A percentile compares a stretch with the other conserved stretches of the same genome.
Evolutionary conservation across 108 stramenopile genomes (phyloP).

Genomic region (Skeletonema potamos): DNA sequence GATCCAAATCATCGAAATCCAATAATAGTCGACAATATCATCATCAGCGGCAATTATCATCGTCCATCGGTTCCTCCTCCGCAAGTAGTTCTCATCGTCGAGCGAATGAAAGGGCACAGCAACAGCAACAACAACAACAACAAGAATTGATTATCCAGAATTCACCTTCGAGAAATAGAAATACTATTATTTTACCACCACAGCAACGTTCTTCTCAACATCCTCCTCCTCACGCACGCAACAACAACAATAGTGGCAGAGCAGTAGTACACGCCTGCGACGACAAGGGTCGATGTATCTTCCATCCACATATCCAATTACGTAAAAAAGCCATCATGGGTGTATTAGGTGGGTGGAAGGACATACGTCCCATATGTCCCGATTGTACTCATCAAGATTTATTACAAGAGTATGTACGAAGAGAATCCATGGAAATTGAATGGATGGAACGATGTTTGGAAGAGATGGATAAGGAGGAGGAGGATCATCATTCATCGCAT

Average conservation of each 20-base stretch:
- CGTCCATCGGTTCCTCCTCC: neutral
- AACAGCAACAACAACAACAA: neutral
- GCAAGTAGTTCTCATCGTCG: neutral
- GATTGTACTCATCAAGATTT: conserved; percentile 45
- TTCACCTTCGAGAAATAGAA: no score
- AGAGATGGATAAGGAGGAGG: neutral
- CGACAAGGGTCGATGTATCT: conserved; percentile 36
- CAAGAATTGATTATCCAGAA: no score
- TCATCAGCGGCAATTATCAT: neutral
- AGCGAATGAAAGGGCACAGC: neutral
- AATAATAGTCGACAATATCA: neutral
- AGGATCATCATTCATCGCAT: no score
- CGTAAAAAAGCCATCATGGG: conserved; percentile 42
- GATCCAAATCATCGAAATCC: no score
- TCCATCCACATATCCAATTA: conserved; percentile 39
- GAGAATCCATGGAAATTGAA: neutral
- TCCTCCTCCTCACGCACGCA: neutral
- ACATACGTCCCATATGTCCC: conserved; percentile 31
- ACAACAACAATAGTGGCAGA: neutral
- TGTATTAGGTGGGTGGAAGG: conserved; percentile 40
- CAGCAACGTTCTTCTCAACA: neutral
- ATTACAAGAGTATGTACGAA: neutral
- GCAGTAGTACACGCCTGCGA: conserved; percentile 11
- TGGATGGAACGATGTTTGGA: neutral
- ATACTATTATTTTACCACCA: no score